Evolutionary conservation across 805 yeast species (phyloP).

Genomic region (Isabelozyma rhagii): DNA sequence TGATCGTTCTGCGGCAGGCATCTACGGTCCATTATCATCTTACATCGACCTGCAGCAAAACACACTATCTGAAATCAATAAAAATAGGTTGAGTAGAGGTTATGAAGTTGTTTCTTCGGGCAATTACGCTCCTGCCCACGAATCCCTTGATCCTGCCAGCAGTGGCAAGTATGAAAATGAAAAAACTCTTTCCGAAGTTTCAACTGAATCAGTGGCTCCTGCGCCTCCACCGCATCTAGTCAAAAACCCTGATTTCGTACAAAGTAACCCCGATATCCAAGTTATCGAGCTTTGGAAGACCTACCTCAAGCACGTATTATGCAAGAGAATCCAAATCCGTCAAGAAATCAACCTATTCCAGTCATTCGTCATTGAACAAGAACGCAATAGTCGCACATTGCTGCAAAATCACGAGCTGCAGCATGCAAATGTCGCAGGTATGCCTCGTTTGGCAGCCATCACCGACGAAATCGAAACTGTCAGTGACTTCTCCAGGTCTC

Average conservation of each 20-base stretch:
- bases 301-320: constrained; percentile 32
- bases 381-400: background rate
- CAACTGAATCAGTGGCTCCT: constrained; percentile 7
- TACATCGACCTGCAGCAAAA: constrained; percentile 25
- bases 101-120: background rate
- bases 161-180: constrained; percentile 6
- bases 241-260: background rate
- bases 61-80: constrained; percentile 5
- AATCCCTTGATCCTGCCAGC: constrained; percentile 1
- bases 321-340: constrained; percentile 35
- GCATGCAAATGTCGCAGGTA: background rate
- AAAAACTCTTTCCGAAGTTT: background rate
- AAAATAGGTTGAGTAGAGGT: background rate
- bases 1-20: constrained; percentile 5
- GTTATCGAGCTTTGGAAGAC: constrained; percentile 26
- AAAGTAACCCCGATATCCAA: constrained; percentile 1
- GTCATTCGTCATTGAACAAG: constrained; percentile 10
- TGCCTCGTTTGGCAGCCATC: background rate
- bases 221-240: constrained; percentile 26
- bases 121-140: background rate
- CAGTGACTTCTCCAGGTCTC: background rate
- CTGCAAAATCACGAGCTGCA: background rate
- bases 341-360: constrained; percentile 39
- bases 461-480: background rate
- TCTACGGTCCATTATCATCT: constrained; percentile 18